phyloP scores from a whole-genome alignment of 2,329 filamentous ascomycete species.

The Ophiostoma tasmaniense region DNA sequence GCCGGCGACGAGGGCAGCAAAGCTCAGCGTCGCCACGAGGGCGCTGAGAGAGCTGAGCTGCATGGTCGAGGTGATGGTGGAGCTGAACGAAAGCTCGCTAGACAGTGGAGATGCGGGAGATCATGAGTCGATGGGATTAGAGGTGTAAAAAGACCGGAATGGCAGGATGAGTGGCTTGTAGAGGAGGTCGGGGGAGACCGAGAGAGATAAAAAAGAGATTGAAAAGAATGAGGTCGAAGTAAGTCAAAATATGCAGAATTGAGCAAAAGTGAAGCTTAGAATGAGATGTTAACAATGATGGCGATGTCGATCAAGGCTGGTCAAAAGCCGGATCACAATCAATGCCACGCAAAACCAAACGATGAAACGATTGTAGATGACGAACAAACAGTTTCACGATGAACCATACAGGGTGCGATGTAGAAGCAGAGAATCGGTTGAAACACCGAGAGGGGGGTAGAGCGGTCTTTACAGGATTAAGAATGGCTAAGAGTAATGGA shows the following conservation, averaged over 20 bases:
- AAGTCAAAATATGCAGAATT: neutral
- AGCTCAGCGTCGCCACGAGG: conserved; percentile 14
- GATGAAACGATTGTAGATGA: neutral
- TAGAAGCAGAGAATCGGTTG: neutral
- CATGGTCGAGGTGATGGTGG: conserved; percentile 13
- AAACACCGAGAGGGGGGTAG: neutral
- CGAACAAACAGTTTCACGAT: neutral
- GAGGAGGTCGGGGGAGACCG: neutral
- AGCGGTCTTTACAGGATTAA: neutral
- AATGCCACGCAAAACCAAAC: neutral
- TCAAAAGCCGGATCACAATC: neutral
- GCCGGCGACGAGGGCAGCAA: conserved; percentile 33
- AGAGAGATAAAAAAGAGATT: neutral
- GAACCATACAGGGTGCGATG: neutral
- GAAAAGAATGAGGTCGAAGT: neutral
- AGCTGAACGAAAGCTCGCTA: neutral
- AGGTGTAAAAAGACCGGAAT: neutral
- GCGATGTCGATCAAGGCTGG: neutral
- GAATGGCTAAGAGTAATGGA: neutral
- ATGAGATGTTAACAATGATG: neutral
- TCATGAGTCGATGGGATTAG: neutral
- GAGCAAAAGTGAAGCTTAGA: neutral
- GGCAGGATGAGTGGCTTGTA: neutral
- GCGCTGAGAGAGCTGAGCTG: conserved; percentile 10
- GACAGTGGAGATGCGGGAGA: neutral